Percentiles rank a stretch among this genome's conserved stretches.
Evolutionary conservation across 176 grass and related monocot genomes (phyloP).

Genomic region (Aegilops umbellulata): DNA sequence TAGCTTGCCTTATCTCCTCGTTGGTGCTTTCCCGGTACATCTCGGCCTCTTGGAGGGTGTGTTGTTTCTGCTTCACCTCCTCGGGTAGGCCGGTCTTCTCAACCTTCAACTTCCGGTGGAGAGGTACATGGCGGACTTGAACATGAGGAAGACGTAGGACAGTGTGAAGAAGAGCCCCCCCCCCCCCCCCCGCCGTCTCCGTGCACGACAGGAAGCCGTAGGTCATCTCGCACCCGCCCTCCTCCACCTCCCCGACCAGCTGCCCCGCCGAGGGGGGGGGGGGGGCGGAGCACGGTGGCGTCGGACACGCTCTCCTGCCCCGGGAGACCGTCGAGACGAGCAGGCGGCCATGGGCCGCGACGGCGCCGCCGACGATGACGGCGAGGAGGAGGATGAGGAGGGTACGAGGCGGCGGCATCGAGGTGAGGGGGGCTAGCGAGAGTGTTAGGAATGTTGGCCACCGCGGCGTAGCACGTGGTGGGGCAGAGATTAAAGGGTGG

Average conservation of each 20-base stretch:
- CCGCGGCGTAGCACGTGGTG: neutral
- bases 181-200: neutral
- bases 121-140: too few relatives aligned
- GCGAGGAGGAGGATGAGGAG: constrained; percentile 40
- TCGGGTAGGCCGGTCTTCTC: too few relatives aligned
- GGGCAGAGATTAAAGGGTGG: neutral
- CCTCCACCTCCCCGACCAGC: neutral
- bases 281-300: constrained; percentile 15
- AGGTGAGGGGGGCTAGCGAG: neutral
- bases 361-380: neutral
- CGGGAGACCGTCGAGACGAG: neutral
- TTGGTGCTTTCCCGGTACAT: too few relatives aligned
- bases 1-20: too few relatives aligned
- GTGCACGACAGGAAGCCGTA: constrained; percentile 91
- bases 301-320: neutral
- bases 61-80: too few relatives aligned
- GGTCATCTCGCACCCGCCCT: constrained; percentile 56
- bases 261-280: constrained; percentile 4
- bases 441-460: too few relatives aligned
- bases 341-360: constrained; percentile 8
- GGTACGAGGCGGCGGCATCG: constrained; percentile 9
- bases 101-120: too few relatives aligned
- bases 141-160: constrained; percentile 85
- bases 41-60: too few relatives aligned
- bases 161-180: constrained; percentile 50